Base-by-base conservation (phyloP, 2,329 filamentous ascomycete genomes). In the Sordariomycetes sp. region DNA sequence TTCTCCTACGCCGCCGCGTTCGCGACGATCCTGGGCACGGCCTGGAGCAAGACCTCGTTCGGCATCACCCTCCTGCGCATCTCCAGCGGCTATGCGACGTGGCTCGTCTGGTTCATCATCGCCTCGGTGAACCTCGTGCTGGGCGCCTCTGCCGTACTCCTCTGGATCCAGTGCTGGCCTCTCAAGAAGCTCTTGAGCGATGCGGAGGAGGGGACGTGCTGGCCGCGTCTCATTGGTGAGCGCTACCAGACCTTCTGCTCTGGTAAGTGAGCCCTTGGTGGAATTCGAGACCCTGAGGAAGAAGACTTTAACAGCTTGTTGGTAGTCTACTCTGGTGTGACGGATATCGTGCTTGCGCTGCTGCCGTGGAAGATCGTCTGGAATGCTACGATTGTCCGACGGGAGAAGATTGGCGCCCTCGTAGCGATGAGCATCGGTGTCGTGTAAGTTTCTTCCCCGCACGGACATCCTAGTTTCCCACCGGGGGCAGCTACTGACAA, bases 31-130 rank as follows among this genome's bases (percentile, higher is more conserved):
- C 61, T 69, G 12, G 66, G 70, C 1, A 70, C 70, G 3, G 65
- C 69, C 0, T 65, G 64, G 58, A 71, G 69, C 59, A 74, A 74
- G 59, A 70, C 71, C 0, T 72, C 72, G 0, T 71, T 74, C 58
- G 70, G 68, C 11, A 62, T 72, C n/a, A 72, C 70, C 0, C 60
- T 72, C 2, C 64, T 72, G 20, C 64, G 69, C 2, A 64, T 72
- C 28, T 61, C 65, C 2, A 50, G 55, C 61, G 67, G 69, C 59
- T 65, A 65, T 3, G 60, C 68, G 10, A 55, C 63, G 3, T 64
- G 63, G 60, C 32, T 72, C 43, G 65, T 72, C 11, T 64, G 70
- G 60, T 65, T 70, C 11, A 65, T 69, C 57, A 72, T 71, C 46
- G 22, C 68, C 11, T 66, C 65, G 0, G 66, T 71, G 64, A 71